Percentiles rank a stretch among this genome's conserved stretches.
Conservation (phyloP, 257 asterid genomes). For the Petunia axillaris region DNA sequence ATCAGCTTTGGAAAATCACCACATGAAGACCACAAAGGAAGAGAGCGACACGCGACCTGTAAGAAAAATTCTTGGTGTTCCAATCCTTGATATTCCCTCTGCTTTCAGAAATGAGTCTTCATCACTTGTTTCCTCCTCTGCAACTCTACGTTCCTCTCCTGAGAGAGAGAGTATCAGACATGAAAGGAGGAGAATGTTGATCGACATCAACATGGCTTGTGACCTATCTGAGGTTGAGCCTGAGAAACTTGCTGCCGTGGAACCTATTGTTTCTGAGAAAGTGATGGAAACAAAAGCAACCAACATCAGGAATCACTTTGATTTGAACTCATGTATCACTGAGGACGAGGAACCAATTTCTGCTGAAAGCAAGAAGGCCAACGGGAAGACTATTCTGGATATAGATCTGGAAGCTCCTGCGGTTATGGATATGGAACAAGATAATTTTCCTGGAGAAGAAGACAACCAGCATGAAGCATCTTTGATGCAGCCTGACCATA, state of each 20-base stretch:
- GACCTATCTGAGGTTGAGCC: constrained; percentile 41
- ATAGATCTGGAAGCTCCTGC: constrained; percentile 80
- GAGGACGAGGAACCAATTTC: constrained; percentile 69
- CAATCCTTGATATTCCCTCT: constrained; percentile 56
- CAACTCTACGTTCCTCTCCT: constrained; percentile 30
- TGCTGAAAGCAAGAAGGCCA: constrained; percentile 38
- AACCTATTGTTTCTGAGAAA: constrained; percentile 40
- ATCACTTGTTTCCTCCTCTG: constrained; percentile 41
- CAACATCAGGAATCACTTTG: constrained; percentile 50
- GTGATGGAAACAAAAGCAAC: constrained; percentile 33
- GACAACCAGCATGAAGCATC: constrained; percentile 32
- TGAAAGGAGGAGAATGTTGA: constrained; percentile 49
- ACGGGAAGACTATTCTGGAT: constrained; percentile 44
- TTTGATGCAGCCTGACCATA: constrained; percentile 35
- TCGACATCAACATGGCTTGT: constrained; percentile 82
- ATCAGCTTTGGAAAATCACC: constrained; percentile 36
- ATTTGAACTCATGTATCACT: constrained; percentile 68
- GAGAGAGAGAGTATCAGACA: constrained; percentile 32
- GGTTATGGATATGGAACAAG: constrained; percentile 52
- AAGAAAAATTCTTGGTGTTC: constrained; percentile 72
- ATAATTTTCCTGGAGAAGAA: constrained; percentile 31
- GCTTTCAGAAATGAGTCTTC: constrained; percentile 43
- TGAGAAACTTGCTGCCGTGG: constrained; percentile 49
- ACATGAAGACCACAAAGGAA: constrained; percentile 36
- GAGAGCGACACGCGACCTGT: constrained; percentile 37